Evolutionary conservation across 169 alveolate genomes (phyloP).

Genomic region (Cryptosporidium canis): DNA sequence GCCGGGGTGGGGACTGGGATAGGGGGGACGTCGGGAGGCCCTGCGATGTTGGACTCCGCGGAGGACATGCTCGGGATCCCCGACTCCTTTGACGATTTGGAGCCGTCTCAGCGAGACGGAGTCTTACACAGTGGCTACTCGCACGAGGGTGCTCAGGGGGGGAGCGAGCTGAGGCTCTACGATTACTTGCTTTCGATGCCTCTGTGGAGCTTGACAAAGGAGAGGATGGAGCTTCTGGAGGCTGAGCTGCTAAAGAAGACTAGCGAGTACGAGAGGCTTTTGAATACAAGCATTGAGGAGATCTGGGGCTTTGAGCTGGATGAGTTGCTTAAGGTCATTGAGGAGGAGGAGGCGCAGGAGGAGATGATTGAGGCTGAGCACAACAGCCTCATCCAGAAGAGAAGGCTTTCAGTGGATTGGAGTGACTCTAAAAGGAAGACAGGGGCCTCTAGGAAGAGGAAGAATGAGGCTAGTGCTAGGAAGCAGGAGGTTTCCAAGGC

Average conservation of each 20-base stretch:
- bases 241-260: slow-evolving; percentile 75
- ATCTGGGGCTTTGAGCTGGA: slow-evolving; percentile 84
- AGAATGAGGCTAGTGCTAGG: background rate
- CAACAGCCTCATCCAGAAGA: slow-evolving; percentile 37
- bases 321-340: slow-evolving; percentile 77
- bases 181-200: slow-evolving; percentile 96
- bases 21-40: slow-evolving; percentile 66
- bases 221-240: slow-evolving; percentile 85
- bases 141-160: slow-evolving; percentile 3
- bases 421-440: slow-evolving; percentile 5
- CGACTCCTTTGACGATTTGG: slow-evolving; percentile 42
- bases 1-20: slow-evolving; percentile 27
- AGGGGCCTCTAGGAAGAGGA: slow-evolving; percentile 1
- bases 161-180: slow-evolving; percentile 81
- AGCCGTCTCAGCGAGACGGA: background rate
- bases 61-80: background rate
- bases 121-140: background rate
- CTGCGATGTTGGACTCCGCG: slow-evolving; percentile 72
- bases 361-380: slow-evolving; percentile 59
- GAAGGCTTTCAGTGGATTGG: slow-evolving; percentile 69
- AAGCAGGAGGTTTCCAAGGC: background rate
- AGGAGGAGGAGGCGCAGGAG: slow-evolving; percentile 78
- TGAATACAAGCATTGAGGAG: slow-evolving; percentile 73
- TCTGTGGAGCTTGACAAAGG: slow-evolving; percentile 93
- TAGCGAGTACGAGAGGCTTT: slow-evolving; percentile 77